Evolutionary conservation across 2,329 filamentous ascomycete species (phyloP), one percentile per base, ranked within the genome.

Genomic region (Aureobasidium melanogenum): DNA sequence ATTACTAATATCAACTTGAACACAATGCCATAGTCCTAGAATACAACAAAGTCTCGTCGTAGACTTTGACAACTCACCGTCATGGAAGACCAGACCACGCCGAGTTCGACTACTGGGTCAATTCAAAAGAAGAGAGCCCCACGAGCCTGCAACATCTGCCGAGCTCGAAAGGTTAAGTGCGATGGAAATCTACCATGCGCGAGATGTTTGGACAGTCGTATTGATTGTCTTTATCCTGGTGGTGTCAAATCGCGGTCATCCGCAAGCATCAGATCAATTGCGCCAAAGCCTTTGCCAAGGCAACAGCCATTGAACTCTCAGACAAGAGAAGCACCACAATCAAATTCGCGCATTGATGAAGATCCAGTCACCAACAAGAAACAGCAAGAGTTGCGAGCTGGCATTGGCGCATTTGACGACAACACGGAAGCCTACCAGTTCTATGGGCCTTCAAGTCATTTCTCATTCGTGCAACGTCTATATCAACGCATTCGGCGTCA

Each of bases 121-220:
- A 17, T 39, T 24, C 46, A 28, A 14, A 26, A 15, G n/a, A 50
- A 50, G 22, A 30, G 59, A 46, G 47, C 50, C 8, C 3, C 39
- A 26, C 60, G 43, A 17, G 51, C 51, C 12, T 62, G 60, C 34
- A 57, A 62, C 14, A 26, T 50, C n/a, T 62, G 60, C 28, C 36
- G 60, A 30, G 34, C 60, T 28, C 51, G 60, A 5, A 62, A 62
- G 26, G 52, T 62, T 15, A 62, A 62, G 26, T 62, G 60, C 36
- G 60, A 62, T 34, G 51, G 60, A 0, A 41, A 26, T 7, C 4
- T 32, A 3, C 60, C 60, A 56, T 62, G 60, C 24, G 15, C 26
- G 7, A 62, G 47, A 43, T 62, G 60, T 28, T 5, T 34, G 5
- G 3, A 32, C 12, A 32, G 24, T 28, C 47, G n/a, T 5, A 17